Evolutionary conservation across 1,284 basidiomycete species (phyloP).

Genomic region (Naganishia albida): DNA sequence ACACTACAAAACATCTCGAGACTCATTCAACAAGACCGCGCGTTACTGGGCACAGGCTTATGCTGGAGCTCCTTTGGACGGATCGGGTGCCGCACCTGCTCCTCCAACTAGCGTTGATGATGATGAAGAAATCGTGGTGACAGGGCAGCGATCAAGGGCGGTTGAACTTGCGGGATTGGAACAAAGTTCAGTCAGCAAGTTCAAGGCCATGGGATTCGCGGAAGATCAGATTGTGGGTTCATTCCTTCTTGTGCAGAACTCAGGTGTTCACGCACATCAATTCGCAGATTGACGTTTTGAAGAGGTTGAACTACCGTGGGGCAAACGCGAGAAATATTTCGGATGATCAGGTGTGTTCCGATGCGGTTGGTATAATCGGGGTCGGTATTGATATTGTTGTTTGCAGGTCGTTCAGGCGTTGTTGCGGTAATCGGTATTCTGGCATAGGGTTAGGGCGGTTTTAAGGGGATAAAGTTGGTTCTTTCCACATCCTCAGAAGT

Average conservation of each 20-base stretch:
- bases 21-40: constrained; percentile 88
- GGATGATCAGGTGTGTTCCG: constrained; percentile 43
- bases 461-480: too few species aligned
- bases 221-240: constrained; percentile 49
- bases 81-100: constrained; percentile 33
- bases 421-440: constrained; percentile 1
- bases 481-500: neutral
- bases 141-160: constrained; percentile 39
- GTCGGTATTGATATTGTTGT: neutral
- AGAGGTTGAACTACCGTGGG: constrained; percentile 85
- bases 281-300: constrained; percentile 75
- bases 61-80: constrained; percentile 65
- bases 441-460: too few species aligned
- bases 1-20: constrained; percentile 85
- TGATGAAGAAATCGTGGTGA: constrained; percentile 41
- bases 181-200: constrained; percentile 55
- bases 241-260: constrained; percentile 26
- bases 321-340: constrained; percentile 52
- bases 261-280: neutral
- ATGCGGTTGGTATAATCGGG: too few species aligned
- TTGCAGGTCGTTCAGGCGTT: constrained; percentile 31
- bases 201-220: constrained; percentile 57
- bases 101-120: constrained; percentile 32
- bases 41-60: constrained; percentile 91
- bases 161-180: constrained; percentile 57